These are phyloP conservation scores for Aspergillus diversus DNA, from an alignment of 495 filamentous ascomycete species.

Conservation along the genomic window DNA sequence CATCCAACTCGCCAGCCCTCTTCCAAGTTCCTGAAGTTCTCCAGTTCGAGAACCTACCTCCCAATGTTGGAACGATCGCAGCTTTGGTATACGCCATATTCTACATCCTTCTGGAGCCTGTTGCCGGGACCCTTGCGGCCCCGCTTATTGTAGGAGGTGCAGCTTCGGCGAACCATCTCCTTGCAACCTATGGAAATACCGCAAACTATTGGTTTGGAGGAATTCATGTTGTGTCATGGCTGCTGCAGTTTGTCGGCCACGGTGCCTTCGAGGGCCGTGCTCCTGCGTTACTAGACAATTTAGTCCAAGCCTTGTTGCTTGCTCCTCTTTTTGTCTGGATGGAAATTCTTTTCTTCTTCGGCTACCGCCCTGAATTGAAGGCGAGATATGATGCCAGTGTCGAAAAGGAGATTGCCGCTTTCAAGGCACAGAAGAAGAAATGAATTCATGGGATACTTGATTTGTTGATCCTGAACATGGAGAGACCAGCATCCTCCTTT, in stretches of 20 bases:
- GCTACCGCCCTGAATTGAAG: conserved; percentile 87
- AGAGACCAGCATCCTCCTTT: not conserved
- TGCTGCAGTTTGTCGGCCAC: conserved; percentile 89
- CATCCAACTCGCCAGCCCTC: conserved; percentile 73
- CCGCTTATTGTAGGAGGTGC: conserved; percentile 73
- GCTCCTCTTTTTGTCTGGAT: conserved; percentile 99
- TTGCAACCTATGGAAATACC: conserved; percentile 61
- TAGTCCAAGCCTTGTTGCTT: conserved; percentile 88
- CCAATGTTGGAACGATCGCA: conserved; percentile 77
- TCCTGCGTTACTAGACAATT: conserved; percentile 86
- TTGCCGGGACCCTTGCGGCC: conserved; percentile 76
- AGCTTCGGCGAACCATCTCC: conserved; percentile 75
- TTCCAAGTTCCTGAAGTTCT: conserved; percentile 72
- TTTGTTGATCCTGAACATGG: not conserved
- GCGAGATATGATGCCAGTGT: conserved; percentile 76
- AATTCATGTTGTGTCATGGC: conserved; percentile 75
- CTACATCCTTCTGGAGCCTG: conserved; percentile 92
- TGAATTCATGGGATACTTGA: conserved; percentile 5
- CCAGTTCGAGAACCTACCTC: conserved; percentile 73
- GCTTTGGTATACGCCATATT: conserved; percentile 73
- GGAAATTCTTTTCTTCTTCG: conserved; percentile 87
- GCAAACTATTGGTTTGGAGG: conserved; percentile 73
- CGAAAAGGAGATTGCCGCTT: conserved; percentile 57
- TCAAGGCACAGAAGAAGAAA: conserved; percentile 40
- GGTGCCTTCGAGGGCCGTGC: conserved; percentile 86